These are phyloP conservation scores for Solanum bulbocastanum DNA, from an alignment of 257 asterid species.

Conservation along the genomic window DNA sequence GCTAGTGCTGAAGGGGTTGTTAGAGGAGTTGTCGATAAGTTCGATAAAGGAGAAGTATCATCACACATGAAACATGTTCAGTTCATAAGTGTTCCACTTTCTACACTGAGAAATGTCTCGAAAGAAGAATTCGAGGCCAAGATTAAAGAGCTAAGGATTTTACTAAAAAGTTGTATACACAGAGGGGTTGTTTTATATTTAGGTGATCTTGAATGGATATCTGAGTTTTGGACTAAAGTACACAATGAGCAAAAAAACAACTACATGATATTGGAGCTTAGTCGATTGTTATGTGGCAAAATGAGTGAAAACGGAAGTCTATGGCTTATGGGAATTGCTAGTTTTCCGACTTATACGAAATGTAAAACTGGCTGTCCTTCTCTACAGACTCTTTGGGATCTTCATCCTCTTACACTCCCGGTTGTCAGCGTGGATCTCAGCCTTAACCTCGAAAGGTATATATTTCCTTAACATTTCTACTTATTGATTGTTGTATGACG, in stretches of 20 bases:
- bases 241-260: slow-evolving; percentile 25
- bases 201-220: slow-evolving; percentile 75
- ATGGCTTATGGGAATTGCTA: slow-evolving; percentile 74
- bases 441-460: slow-evolving; percentile 51
- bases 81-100: slow-evolving; percentile 75
- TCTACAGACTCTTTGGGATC: slow-evolving; percentile 68
- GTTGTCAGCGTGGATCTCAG: slow-evolving; percentile 39
- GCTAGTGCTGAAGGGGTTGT: slow-evolving; percentile 43
- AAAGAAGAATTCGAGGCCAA: slow-evolving; percentile 60
- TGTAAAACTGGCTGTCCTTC: slow-evolving; percentile 70
- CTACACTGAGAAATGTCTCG: slow-evolving; percentile 31
- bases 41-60: slow-evolving; percentile 49
- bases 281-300: slow-evolving; percentile 50
- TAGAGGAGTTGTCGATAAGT: slow-evolving; percentile 50
- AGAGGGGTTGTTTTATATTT: slow-evolving; percentile 73
- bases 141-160: slow-evolving; percentile 54
- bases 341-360: slow-evolving; percentile 41
- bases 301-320: slow-evolving; percentile 30
- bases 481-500: too few relatives aligned
- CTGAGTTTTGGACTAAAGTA: slow-evolving; percentile 54
- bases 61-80: slow-evolving; percentile 47
- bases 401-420: slow-evolving; percentile 54
- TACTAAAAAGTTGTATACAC: slow-evolving; percentile 37
- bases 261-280: slow-evolving; percentile 72
- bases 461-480: not conserved